These are phyloP conservation scores for Salix koriyanagi DNA, from an alignment of 345 rosid genomes.

Conservation along the genomic window DNA sequence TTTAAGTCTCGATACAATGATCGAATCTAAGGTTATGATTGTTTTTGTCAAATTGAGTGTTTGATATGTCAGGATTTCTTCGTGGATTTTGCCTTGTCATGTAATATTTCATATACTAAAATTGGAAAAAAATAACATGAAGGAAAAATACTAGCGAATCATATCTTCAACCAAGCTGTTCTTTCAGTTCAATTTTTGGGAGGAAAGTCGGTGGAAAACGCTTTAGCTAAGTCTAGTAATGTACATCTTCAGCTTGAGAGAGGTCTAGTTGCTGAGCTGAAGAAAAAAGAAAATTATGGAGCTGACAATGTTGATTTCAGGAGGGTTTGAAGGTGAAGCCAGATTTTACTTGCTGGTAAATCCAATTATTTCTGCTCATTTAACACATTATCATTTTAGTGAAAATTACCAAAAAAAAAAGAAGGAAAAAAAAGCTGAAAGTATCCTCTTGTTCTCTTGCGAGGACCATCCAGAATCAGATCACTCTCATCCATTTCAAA, in stretches of 20 bases:
- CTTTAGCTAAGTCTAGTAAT: constrained; percentile 67
- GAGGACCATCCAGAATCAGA: constrained; percentile 34
- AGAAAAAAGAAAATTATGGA: constrained; percentile 28
- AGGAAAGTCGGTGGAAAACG: constrained; percentile 58
- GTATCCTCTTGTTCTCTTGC: constrained; percentile 45
- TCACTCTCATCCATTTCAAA: constrained; percentile 49
- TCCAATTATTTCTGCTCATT: constrained; percentile 22
- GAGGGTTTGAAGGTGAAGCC: constrained; percentile 27
- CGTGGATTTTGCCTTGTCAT: too few relatives aligned
- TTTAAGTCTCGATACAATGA: too few relatives aligned
- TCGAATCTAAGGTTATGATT: too few relatives aligned
- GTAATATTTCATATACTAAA: too few relatives aligned
- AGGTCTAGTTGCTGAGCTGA: constrained; percentile 35
- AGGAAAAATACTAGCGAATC: neutral
- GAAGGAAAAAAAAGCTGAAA: neutral
- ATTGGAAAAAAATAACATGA: too few relatives aligned
- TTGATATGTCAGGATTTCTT: too few relatives aligned
- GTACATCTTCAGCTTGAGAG: constrained; percentile 73
- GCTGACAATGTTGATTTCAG: constrained; percentile 19
- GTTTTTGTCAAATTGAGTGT: too few relatives aligned
- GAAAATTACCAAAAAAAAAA: neutral
- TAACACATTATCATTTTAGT: neutral
- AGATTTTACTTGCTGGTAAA: constrained; percentile 52
- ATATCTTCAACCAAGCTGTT: constrained; percentile 73
- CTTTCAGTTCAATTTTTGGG: constrained; percentile 75